A percentile compares a stretch with the other conserved stretches of the same genome.
These are phyloP conservation scores for Ogataea nitratoaversa DNA, from an alignment of 805 yeast species.

Conservation along the genomic window DNA sequence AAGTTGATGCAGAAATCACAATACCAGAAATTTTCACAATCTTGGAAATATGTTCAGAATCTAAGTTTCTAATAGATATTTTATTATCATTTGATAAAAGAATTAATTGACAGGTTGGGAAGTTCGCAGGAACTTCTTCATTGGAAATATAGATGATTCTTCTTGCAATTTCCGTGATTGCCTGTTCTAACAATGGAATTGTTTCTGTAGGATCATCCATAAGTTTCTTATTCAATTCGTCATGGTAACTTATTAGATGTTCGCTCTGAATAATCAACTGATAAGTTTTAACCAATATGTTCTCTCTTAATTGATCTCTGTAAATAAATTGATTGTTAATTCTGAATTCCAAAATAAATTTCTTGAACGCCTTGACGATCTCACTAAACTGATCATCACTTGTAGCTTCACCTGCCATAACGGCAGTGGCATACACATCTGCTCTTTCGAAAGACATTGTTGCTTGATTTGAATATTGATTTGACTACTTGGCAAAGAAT, in stretches of 20 bases:
- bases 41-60: conserved; percentile 83
- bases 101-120: conserved; percentile 83
- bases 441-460: conserved; percentile 68
- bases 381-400: conserved; percentile 63
- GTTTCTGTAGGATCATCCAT: conserved; percentile 84
- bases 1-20: conserved; percentile 83
- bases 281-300: conserved; percentile 72
- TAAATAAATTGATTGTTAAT: conserved; percentile 78
- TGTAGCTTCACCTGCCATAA: conserved; percentile 77
- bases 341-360: conserved; percentile 82
- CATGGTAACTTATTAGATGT: conserved; percentile 83
- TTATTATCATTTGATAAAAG: conserved; percentile 68
- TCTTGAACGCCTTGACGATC: conserved; percentile 69
- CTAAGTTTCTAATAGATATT: conserved; percentile 73
- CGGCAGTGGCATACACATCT: conserved; percentile 71
- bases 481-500: too few relatives aligned
- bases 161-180: conserved; percentile 82
- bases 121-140: conserved; percentile 46
- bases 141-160: conserved; percentile 53
- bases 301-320: conserved; percentile 87
- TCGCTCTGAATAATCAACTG: conserved; percentile 72
- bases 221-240: conserved; percentile 79
- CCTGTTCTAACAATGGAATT: conserved; percentile 79
- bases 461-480: too few relatives aligned
- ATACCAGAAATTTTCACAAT: conserved; percentile 91